phyloP scores from a whole-genome alignment of 164 flowering plant genomes.

The Nymphaea thermarum region DNA sequence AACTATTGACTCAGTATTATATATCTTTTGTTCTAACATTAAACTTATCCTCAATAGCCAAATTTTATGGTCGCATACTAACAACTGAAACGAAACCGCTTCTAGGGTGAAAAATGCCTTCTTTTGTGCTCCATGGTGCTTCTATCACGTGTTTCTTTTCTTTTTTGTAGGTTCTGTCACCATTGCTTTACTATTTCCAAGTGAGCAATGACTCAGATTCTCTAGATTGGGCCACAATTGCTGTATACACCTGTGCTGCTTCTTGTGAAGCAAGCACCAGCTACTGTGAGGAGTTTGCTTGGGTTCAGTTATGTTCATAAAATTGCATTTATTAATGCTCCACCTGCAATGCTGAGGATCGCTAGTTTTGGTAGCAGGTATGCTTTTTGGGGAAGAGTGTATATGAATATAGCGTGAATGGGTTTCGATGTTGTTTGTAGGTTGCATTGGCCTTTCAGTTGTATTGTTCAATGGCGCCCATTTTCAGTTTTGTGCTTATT shows the following conservation, averaged over 20 bases:
- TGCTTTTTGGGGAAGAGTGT: background rate
- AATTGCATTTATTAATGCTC: background rate
- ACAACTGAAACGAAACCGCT: too few species aligned
- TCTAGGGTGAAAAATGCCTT: too few species aligned
- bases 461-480: too few species aligned
- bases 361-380: background rate
- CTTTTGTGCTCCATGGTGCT: too few species aligned
- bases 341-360: background rate
- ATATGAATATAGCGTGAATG: too few species aligned
- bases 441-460: too few species aligned
- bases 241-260: constrained; percentile 52
- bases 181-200: constrained; percentile 67
- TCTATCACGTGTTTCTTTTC: background rate
- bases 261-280: constrained; percentile 51
- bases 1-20: too few species aligned
- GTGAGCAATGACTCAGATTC: constrained; percentile 65
- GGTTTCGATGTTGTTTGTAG: too few species aligned
- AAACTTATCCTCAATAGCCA: too few species aligned
- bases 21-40: too few species aligned
- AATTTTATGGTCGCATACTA: too few species aligned
- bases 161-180: constrained; percentile 57
- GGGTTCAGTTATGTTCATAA: constrained; percentile 62
- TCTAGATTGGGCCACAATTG: constrained; percentile 85
- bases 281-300: constrained; percentile 74
- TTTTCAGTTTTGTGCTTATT: too few species aligned